phyloP scores from a whole-genome alignment of 2,329 filamentous ascomycete species.

The Fusarium sacchari region DNA sequence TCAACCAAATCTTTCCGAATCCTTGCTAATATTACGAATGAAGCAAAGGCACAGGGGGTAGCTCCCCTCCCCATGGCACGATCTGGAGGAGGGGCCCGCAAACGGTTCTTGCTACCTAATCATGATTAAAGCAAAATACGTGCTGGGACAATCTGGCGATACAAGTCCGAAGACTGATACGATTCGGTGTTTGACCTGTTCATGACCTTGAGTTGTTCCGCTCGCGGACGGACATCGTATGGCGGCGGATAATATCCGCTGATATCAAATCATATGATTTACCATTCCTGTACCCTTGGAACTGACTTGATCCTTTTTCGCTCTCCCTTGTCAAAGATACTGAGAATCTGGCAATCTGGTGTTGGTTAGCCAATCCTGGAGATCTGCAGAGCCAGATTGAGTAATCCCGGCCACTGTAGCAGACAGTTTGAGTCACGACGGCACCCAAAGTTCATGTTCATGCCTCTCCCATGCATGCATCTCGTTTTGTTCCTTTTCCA shows the following conservation, averaged over 20 bases:
- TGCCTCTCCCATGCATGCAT: conserved; percentile 5
- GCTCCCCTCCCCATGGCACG: conserved; percentile 25
- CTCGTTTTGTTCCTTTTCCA: conserved; percentile 4
- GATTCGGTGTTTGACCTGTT: conserved; percentile 6
- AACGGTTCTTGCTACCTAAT: conserved; percentile 13
- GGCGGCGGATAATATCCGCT: conserved; percentile 28
- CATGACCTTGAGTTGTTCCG: background rate
- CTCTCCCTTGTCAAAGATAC: conserved; percentile 15
- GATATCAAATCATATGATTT: conserved; percentile 35
- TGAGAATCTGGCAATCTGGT: conserved; percentile 23
- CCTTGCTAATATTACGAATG: conserved; percentile 13
- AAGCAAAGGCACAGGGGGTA: conserved; percentile 7
- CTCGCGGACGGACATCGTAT: background rate
- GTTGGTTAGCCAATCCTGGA: conserved; percentile 32
- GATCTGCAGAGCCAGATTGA: conserved; percentile 30
- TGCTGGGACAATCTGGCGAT: conserved; percentile 5
- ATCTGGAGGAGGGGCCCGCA: conserved; percentile 23
- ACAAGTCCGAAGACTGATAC: conserved; percentile 17
- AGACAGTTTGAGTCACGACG: conserved; percentile 11
- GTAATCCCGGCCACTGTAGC: conserved; percentile 16
- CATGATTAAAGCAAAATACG: conserved; percentile 1
- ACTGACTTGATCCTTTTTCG: conserved; percentile 11
- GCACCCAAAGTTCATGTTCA: background rate
- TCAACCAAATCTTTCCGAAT: conserved; percentile 13
- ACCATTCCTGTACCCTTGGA: conserved; percentile 20